Evolutionary conservation across 345 rosid genomes (phyloP), one percentile per base, ranked within the genome.

Genomic region (Viola odorata): DNA sequence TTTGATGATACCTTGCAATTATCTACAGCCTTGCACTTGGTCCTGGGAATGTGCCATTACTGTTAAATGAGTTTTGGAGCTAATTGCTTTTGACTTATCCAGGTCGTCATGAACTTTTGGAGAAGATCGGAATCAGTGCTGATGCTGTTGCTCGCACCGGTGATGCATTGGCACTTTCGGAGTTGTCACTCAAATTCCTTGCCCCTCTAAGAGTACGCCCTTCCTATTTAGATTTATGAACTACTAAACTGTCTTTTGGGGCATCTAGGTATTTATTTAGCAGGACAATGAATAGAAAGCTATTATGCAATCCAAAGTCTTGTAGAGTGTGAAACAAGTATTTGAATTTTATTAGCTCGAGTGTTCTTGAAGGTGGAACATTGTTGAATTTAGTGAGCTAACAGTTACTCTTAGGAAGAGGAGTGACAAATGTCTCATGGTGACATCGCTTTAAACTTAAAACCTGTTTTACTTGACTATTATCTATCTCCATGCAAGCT

Each of bases 31-130:
- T 23, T 23, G 2, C 32, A 23, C 32, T 23, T 23, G 32, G 32
- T 23, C 32, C 32, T 23, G 32, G 32, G 32, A 23, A 23, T 23
- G 32, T 23, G 32, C 32, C 32, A 23, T 23, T 23, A 23, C 32
- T 23, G 32, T 23, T 23, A 23, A 23, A 23, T 2, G 32, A 23
- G 32, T 23, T 17, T 3, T 39, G 57, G 3, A 39, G 32, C 3
- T 17, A 55, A n/a, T 12, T 56, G 23, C 56, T 45, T 58, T 15
- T 16, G 12, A 69, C 41, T 61, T 62, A 49, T 53, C 45, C 71
- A 89, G 98, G 84, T 70, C 84, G 96, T 57, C 96, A 85, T 55
- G 98, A 87, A 73, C 76, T 85, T 58, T 41, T 92, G 14, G 96
- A 92, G 61, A 80, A 68, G 58, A 78, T 85, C 23, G 96, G 96